A percentile compares a stretch with the other conserved stretches of the same genome.
Evolutionary conservation across 495 filamentous ascomycete genomes (phyloP).

Genomic region (Parathielavia appendiculata): DNA sequence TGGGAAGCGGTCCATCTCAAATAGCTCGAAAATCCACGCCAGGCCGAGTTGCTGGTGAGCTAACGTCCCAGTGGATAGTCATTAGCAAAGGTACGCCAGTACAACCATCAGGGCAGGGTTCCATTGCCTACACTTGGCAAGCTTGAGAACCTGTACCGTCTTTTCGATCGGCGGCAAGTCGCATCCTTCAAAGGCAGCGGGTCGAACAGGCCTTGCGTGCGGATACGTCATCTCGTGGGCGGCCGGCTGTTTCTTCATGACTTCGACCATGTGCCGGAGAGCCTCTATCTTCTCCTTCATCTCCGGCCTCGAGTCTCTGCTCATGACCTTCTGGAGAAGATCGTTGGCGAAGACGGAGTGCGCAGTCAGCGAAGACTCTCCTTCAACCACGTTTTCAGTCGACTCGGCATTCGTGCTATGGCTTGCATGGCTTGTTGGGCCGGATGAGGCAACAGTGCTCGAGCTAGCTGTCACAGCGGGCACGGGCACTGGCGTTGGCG

Average conservation of each 20-base stretch:
- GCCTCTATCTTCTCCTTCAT: conserved; percentile 52
- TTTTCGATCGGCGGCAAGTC: conserved; percentile 24
- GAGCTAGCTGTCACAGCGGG: neutral
- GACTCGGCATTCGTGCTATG: neutral
- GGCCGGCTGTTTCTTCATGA: conserved; percentile 31
- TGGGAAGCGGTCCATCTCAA: conserved; percentile 47
- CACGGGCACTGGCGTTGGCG: neutral
- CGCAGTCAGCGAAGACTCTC: conserved; percentile 52
- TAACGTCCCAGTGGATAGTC: neutral
- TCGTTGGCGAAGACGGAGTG: conserved; percentile 59
- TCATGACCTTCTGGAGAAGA: conserved; percentile 53
- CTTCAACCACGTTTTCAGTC: conserved; percentile 45
- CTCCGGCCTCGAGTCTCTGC: conserved; percentile 41
- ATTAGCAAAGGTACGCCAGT: neutral
- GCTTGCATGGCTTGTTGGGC: neutral
- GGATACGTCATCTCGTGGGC: conserved; percentile 25
- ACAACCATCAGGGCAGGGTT: neutral
- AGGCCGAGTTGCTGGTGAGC: neutral
- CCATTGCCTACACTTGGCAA: conserved; percentile 18
- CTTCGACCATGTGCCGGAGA: conserved; percentile 49
- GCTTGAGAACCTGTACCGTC: conserved; percentile 19
- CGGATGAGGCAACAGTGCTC: neutral
- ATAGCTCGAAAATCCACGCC: conserved; percentile 36
- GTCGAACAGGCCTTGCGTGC: conserved; percentile 3
- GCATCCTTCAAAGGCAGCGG: conserved; percentile 6